Conservation (phyloP, 257 asterid species). For the Solanum verrucosum region DNA sequence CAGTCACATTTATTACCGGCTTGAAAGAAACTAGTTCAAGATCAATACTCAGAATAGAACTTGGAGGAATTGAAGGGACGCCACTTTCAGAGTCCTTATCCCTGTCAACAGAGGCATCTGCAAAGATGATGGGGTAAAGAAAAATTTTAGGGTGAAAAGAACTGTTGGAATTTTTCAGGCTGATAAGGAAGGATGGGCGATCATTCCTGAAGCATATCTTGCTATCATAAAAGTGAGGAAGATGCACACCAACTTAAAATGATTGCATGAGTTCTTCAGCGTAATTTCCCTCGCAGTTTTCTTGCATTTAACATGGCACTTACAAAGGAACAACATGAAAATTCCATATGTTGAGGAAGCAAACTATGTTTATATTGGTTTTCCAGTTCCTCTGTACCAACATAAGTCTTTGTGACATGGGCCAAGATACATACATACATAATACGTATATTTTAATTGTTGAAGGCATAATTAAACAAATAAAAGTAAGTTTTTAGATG, state of each 20-base stretch:
- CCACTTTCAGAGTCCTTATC: constrained; percentile 16
- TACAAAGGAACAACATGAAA: background rate
- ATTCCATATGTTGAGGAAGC: background rate
- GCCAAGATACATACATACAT: background rate
- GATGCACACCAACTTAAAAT: background rate
- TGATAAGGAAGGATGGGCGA: background rate
- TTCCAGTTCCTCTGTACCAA: background rate
- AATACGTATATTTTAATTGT: background rate
- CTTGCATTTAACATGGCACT: background rate
- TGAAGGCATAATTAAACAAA: background rate
- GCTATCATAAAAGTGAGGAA: background rate
- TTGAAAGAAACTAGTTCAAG: constrained; percentile 45
- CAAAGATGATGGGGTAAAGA: constrained; percentile 4
- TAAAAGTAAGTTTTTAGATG: background rate
- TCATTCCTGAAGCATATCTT: background rate
- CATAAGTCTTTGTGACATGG: background rate
- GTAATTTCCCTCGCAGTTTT: background rate
- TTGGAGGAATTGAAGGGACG: constrained; percentile 28
- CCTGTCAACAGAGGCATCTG: constrained; percentile 51
- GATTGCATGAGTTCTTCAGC: background rate
- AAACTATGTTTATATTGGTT: background rate
- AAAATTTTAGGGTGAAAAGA: background rate
- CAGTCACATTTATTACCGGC: constrained; percentile 46
- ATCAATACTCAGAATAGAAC: constrained; percentile 36
- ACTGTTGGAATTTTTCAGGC: background rate